A percentile compares a stretch with the other conserved stretches of the same genome.
These are phyloP conservation scores for Coelastrella sp. DNA, from an alignment of 139 green algal genomes.

Conservation along the genomic window DNA sequence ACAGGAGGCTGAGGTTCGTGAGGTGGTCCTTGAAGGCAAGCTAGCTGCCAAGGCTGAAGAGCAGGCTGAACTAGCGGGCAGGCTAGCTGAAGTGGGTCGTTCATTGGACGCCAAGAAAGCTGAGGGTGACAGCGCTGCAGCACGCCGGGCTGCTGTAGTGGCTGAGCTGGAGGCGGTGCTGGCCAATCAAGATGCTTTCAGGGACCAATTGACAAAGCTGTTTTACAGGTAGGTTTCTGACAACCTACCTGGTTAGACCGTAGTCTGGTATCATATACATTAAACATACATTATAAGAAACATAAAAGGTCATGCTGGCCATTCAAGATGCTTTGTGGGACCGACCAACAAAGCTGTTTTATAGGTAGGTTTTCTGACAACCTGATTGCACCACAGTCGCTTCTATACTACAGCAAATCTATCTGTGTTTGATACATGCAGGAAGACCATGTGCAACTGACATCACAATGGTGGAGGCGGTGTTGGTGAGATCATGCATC, in stretches of 20 bases:
- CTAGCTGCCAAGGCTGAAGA: constrained; percentile 74
- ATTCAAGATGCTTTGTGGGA: too few relatives aligned
- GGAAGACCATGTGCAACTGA: too few relatives aligned
- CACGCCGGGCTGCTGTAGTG: constrained; percentile 44
- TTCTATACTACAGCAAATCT: too few relatives aligned
- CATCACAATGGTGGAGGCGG: too few relatives aligned
- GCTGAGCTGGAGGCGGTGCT: constrained; percentile 73
- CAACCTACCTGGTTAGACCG: not conserved
- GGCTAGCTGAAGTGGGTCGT: constrained; percentile 60
- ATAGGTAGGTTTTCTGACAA: too few relatives aligned
- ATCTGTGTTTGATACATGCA: too few relatives aligned
- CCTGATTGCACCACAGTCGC: too few relatives aligned
- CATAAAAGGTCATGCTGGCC: too few relatives aligned
- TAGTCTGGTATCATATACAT: not conserved
- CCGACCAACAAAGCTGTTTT: too few relatives aligned
- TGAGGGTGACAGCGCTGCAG: constrained; percentile 4
- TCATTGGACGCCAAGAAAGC: constrained; percentile 68
- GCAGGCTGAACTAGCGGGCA: constrained; percentile 67
- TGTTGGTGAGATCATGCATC: too few relatives aligned
- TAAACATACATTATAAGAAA: too few relatives aligned
- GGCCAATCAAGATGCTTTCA: constrained; percentile 67
- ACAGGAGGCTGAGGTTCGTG: constrained; percentile 81
- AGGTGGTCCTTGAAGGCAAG: constrained; percentile 73
- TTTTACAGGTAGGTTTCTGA: constrained; percentile 61
- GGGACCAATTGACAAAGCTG: constrained; percentile 76